These are phyloP conservation scores for Globisporangium cystogenes DNA, from an alignment of 352 stramenopile genomes.

Conservation along the genomic window DNA sequence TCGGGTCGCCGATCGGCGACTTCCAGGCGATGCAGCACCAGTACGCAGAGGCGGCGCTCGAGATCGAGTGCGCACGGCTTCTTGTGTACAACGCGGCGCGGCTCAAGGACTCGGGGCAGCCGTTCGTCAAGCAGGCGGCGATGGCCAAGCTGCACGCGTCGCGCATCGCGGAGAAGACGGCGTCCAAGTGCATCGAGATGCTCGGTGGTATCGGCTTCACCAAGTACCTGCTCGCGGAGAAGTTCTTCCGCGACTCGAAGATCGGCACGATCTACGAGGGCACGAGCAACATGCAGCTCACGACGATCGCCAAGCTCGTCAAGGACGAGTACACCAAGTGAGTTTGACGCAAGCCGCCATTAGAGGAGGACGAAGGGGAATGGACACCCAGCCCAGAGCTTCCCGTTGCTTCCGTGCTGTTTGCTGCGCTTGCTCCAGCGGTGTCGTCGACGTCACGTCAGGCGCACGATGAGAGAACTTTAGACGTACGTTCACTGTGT, in stretches of 20 bases:
- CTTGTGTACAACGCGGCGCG: slow-evolving; percentile 94
- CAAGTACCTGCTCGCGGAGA: slow-evolving; percentile 92
- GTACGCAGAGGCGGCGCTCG: slow-evolving; percentile 92
- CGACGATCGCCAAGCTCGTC: slow-evolving; percentile 89
- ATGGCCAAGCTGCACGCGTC: slow-evolving; percentile 96
- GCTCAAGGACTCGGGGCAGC: slow-evolving; percentile 90
- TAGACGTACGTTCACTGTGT: too few species aligned
- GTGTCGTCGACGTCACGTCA: too few species aligned
- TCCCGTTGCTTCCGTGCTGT: too few species aligned
- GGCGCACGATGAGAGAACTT: too few species aligned
- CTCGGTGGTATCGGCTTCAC: slow-evolving; percentile 95
- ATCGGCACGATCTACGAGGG: slow-evolving; percentile 98
- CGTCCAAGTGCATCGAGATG: slow-evolving; percentile 95
- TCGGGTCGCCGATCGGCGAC: slow-evolving; percentile 92
- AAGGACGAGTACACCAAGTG: slow-evolving; percentile 87
- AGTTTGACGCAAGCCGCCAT: too few species aligned
- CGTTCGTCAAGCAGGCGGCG: slow-evolving; percentile 96
- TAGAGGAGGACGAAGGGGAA: too few species aligned
- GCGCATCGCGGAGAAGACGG: slow-evolving; percentile 93
- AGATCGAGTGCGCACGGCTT: slow-evolving; percentile 91
- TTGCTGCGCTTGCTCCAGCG: too few species aligned
- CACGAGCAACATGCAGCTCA: slow-evolving; percentile 97
- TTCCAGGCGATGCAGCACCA: slow-evolving; percentile 97
- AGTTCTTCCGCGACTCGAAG: slow-evolving; percentile 97
- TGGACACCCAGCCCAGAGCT: too few species aligned